These are phyloP conservation scores for Allium fistulosum DNA, from an alignment of 106 monocot species.

Conservation along the genomic window DNA sequence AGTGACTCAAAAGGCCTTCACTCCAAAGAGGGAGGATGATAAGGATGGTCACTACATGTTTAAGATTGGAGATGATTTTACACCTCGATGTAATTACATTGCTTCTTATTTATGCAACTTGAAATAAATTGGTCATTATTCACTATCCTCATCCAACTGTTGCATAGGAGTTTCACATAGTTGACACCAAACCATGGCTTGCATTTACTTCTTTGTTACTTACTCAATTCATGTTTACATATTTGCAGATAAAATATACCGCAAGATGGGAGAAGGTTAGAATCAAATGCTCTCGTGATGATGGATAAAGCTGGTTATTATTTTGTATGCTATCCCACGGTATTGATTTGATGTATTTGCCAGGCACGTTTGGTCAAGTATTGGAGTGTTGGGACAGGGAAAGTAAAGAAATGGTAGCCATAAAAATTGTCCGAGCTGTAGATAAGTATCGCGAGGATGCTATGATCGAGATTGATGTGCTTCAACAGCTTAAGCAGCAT, in stretches of 20 bases:
- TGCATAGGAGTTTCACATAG: not conserved
- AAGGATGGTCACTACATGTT: not conserved
- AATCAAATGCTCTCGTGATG: not conserved
- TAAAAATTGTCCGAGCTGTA: conserved; percentile 49
- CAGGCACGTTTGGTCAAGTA: conserved; percentile 74
- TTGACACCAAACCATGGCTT: conserved; percentile 4
- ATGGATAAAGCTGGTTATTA: conserved; percentile 2
- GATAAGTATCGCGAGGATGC: conserved; percentile 66
- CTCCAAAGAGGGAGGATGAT: not conserved
- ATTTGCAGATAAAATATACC: conserved; percentile 10
- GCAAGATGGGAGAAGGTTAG: conserved; percentile 10
- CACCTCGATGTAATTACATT: not conserved
- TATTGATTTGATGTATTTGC: not conserved
- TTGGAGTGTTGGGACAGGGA: conserved; percentile 76
- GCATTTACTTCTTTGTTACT: conserved; percentile 1
- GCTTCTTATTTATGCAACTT: not conserved
- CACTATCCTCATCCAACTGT: not conserved
- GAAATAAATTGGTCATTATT: not conserved
- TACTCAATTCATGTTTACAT: not conserved
- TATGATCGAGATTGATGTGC: conserved; percentile 70
- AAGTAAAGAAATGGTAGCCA: conserved; percentile 67
- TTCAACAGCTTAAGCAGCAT: conserved; percentile 38
- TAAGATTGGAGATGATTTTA: not conserved
- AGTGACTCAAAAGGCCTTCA: not conserved
- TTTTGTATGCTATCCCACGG: not conserved